Evolutionary conservation across 2,329 filamentous ascomycete genomes (phyloP).

Genomic region (Didymella sp.): DNA sequence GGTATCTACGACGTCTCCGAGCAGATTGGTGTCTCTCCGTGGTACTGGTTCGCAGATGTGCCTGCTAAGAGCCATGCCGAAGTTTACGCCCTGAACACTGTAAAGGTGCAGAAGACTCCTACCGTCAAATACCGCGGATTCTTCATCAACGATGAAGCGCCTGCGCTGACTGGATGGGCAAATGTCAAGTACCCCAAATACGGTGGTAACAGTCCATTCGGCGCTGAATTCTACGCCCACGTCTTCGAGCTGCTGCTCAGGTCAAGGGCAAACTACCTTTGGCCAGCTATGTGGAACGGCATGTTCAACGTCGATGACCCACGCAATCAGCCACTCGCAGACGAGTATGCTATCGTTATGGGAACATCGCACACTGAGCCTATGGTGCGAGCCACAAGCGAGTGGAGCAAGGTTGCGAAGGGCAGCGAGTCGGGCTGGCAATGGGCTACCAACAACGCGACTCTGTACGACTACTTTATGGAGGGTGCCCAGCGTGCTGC

Average conservation of each 20-base stretch:
- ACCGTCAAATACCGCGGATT: slow-evolving; percentile 72
- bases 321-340: slow-evolving; percentile 70
- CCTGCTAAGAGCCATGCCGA: slow-evolving; percentile 58
- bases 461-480: slow-evolving; percentile 71
- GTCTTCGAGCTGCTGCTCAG: slow-evolving; percentile 76
- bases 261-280: slow-evolving; percentile 75
- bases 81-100: slow-evolving; percentile 63
- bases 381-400: slow-evolving; percentile 66
- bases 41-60: slow-evolving; percentile 73
- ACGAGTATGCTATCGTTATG: slow-evolving; percentile 77
- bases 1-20: slow-evolving; percentile 75
- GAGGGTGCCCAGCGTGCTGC: slow-evolving; percentile 71
- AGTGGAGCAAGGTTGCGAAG: slow-evolving; percentile 57
- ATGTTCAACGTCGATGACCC: slow-evolving; percentile 77
- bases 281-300: slow-evolving; percentile 74
- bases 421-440: slow-evolving; percentile 65
- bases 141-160: slow-evolving; percentile 75
- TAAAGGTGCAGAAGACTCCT: slow-evolving; percentile 65
- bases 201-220: slow-evolving; percentile 54
- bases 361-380: slow-evolving; percentile 77
- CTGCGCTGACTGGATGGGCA: slow-evolving; percentile 71
- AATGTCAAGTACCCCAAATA: slow-evolving; percentile 60
- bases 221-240: slow-evolving; percentile 70
- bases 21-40: slow-evolving; percentile 75
- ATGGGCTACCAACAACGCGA: slow-evolving; percentile 72